Conservation (phyloP, 768 basidiomycete genomes). For the Lactarius vividus region DNA sequence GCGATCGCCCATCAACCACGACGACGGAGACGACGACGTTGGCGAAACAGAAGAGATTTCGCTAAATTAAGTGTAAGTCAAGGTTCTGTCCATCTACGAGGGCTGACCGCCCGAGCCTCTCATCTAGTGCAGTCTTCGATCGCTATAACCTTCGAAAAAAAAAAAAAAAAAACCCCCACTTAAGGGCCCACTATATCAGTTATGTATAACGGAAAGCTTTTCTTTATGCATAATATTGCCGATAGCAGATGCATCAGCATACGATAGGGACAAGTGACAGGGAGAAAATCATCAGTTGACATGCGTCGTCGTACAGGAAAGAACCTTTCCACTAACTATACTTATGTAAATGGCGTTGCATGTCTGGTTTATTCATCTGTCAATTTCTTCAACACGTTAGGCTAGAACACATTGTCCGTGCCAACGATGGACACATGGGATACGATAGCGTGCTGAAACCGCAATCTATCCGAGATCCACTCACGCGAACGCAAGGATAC, state of each 20-base stretch:
- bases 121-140: neutral
- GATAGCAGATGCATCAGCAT: neutral
- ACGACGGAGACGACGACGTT: constrained; percentile 68
- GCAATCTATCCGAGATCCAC: constrained; percentile 55
- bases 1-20: constrained; percentile 40
- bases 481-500: constrained; percentile 51
- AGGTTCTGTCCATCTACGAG: neutral
- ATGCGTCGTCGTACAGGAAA: neutral
- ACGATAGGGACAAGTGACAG: neutral
- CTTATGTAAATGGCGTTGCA: neutral
- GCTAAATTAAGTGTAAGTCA: constrained; percentile 28
- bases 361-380: neutral
- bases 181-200: neutral
- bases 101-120: neutral
- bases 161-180: no score
- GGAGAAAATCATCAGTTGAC: neutral
- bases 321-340: neutral
- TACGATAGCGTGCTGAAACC: constrained; percentile 52
- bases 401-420: constrained; percentile 38
- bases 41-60: constrained; percentile 75
- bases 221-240: neutral
- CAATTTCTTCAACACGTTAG: neutral
- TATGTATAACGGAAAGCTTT: neutral
- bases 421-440: constrained; percentile 71
- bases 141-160: neutral